These are phyloP conservation scores for Diaporthe citri DNA, from an alignment of 2,329 filamentous ascomycete genomes.

Conservation along the genomic window DNA sequence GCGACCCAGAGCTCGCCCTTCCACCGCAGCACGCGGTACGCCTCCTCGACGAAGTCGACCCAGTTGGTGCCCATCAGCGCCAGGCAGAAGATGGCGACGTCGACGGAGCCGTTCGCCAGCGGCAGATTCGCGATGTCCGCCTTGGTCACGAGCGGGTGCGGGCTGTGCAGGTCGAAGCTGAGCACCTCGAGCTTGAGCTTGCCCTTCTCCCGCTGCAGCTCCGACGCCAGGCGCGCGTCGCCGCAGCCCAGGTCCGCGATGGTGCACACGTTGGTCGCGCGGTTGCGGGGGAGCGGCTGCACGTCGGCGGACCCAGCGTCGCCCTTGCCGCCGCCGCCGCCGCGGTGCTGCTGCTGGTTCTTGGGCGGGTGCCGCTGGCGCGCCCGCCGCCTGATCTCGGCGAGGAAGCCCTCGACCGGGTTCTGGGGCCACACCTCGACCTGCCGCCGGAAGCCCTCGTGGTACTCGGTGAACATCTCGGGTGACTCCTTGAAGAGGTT, in stretches of 20 bases:
- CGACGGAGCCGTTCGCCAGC: conserved; percentile 78
- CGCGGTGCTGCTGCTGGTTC: conserved; percentile 44
- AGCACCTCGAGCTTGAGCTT: conserved; percentile 80
- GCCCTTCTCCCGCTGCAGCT: conserved; percentile 72
- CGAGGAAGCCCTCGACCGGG: conserved; percentile 89
- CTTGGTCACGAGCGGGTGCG: conserved; percentile 81
- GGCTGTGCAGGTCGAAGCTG: conserved; percentile 89
- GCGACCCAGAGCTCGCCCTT: conserved; percentile 97
- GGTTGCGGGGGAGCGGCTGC: conserved; percentile 77
- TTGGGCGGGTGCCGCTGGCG: conserved; percentile 55
- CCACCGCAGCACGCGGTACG: conserved; percentile 89
- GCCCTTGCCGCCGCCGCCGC: conserved; percentile 44
- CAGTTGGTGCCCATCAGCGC: conserved; percentile 99
- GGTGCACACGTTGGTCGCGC: conserved; percentile 72
- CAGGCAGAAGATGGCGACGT: conserved; percentile 94
- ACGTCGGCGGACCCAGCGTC: conserved; percentile 43
- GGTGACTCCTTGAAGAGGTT: conserved; percentile 85
- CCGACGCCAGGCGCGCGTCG: conserved; percentile 83
- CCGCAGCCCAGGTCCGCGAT: conserved; percentile 96
- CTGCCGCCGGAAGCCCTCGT: conserved; percentile 95
- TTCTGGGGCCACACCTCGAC: conserved; percentile 97
- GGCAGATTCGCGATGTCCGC: conserved; percentile 92
- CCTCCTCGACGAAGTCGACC: conserved; percentile 96
- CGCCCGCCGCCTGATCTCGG: conserved; percentile 76
- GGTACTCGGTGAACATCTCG: conserved; percentile 96